Evolutionary conservation across 495 filamentous ascomycete genomes (phyloP).

Genomic region (Cercophora newfieldiana): DNA sequence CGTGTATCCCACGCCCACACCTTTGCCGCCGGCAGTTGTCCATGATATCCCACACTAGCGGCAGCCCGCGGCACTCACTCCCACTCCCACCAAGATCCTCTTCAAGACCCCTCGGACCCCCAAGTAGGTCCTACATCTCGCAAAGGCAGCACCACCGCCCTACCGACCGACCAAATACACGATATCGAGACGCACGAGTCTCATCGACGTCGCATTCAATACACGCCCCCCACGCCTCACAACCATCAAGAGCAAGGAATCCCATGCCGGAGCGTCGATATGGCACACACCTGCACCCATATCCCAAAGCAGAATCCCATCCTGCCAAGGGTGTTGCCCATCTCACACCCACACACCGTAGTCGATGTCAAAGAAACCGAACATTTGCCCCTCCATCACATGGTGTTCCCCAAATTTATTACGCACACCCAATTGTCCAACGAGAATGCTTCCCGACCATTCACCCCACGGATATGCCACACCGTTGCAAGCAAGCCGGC

Average conservation of each 20-base stretch:
- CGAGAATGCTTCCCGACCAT: slow-evolving; percentile 1
- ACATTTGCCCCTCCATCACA: neutral
- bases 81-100: too few species aligned
- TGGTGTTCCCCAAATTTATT: neutral
- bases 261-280: neutral
- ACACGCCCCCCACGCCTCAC: neutral
- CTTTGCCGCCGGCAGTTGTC: too few species aligned
- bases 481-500: neutral
- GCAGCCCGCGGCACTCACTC: too few species aligned
- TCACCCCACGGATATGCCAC: slow-evolving; percentile 3
- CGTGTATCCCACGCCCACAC: too few species aligned
- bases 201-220: neutral
- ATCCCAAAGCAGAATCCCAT: neutral
- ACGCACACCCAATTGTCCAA: neutral
- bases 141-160: too few species aligned
- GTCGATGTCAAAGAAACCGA: neutral
- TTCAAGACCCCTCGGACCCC: too few species aligned
- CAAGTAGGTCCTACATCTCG: too few species aligned
- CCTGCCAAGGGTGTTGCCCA: too few species aligned
- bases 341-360: neutral
- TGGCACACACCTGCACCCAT: neutral
- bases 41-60: too few species aligned
- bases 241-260: neutral
- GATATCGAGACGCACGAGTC: neutral
- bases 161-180: neutral